Evolutionary conservation across 495 filamentous ascomycete species (phyloP), one percentile per base, ranked within the genome.

Genomic region (Delitschia confertaspora): DNA sequence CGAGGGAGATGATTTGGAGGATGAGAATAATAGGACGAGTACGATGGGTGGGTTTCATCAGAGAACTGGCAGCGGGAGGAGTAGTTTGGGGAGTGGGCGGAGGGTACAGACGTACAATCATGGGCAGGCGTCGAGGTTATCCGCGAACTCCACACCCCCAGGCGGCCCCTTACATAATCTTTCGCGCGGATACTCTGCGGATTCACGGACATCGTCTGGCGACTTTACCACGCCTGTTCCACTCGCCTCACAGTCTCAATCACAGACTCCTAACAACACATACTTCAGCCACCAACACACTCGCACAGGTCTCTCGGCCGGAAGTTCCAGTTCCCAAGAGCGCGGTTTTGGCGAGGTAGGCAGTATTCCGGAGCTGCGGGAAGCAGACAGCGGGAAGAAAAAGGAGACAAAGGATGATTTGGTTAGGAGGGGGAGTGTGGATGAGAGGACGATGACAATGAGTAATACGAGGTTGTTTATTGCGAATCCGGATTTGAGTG

Each of bases 401-500:
- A 82, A 82, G 37, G 81, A 80, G 60, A 82, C 71, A 42, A 69
- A 74, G 1, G 85, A 88, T 8, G 87, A 93, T 25, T 65, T 93
- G 25, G 71, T 75, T 57, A 77, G 89, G 43, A 72, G 86, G 51
- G 91, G 89, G 7, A 96, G 91, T 61, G 87, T 98, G 37, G 93
- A 98, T 60, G 91, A 96, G 63, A 74, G 84, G 57, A 85, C 84
- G 17, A 78, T 73, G 47, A 80, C 79, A 3, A 87, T 94, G 79
- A 87, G 84, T 23, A 77, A 72, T 2, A 84, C 80, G 14, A 75
- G 88, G 40, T 66, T 98, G 42, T 95, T 85, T 53, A 88, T 98
- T 56, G 93, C 93, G 14, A 98, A 98, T 62, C 91, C 91, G 17
- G 91, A 98, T 60, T 57, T 72, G 34, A 80, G 76, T 59, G 79